Percentiles rank a stretch among this genome's conserved stretches.
These are phyloP conservation scores for Mycena crocata DNA, from an alignment of 768 basidiomycete genomes.

Conservation along the genomic window DNA sequence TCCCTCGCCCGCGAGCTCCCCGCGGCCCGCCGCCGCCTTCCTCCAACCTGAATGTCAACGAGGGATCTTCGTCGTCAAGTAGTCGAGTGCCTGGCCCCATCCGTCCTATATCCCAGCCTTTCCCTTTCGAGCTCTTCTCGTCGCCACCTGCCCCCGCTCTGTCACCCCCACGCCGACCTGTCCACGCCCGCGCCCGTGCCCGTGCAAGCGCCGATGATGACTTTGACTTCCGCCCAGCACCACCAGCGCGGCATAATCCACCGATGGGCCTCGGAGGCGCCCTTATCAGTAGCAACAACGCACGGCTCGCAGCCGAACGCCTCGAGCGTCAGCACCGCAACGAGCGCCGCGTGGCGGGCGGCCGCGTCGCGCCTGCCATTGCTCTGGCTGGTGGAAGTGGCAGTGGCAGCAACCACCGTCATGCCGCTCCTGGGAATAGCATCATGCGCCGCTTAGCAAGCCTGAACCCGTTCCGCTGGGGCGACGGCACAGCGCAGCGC, in stretches of 20 bases:
- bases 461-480: conserved; percentile 26
- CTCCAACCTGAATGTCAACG: conserved; percentile 59
- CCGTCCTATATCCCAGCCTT: conserved; percentile 33
- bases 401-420: background rate
- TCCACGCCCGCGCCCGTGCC: conserved; percentile 39
- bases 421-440: background rate
- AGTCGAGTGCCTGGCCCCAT: conserved; percentile 38
- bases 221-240: conserved; percentile 4
- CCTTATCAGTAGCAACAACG: conserved; percentile 56
- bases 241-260: conserved; percentile 53
- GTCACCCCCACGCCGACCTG: conserved; percentile 57
- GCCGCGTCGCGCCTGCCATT: conserved; percentile 21
- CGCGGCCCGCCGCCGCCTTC: conserved; percentile 51
- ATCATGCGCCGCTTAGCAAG: conserved; percentile 17
- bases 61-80: conserved; percentile 51
- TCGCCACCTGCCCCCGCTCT: conserved; percentile 45
- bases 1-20: conserved; percentile 47
- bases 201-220: background rate
- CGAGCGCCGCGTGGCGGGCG: conserved; percentile 26
- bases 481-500: background rate
- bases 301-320: conserved; percentile 32
- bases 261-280: conserved; percentile 76
- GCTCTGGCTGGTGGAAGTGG: conserved; percentile 9
- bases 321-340: conserved; percentile 22
- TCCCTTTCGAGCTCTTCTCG: conserved; percentile 7